Percentiles rank a stretch among this genome's conserved stretches.
These are phyloP conservation scores for Kodamaea sp. DNA, from an alignment of 1,139 yeast species.

Conservation along the genomic window DNA sequence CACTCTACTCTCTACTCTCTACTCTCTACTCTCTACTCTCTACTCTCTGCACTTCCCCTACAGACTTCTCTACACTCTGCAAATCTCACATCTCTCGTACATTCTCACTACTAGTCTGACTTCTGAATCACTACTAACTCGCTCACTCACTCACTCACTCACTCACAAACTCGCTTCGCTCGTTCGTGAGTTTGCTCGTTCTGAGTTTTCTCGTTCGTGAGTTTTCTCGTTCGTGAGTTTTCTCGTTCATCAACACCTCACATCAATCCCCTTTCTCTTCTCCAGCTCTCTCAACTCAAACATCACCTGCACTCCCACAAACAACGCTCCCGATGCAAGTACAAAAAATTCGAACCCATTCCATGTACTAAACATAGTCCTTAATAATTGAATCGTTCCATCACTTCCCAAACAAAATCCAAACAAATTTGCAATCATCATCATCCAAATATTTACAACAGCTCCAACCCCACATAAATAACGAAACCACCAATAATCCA, in stretches of 20 bases:
- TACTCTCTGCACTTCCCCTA: too few relatives aligned
- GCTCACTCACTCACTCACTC: too few relatives aligned
- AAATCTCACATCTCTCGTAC: too few relatives aligned
- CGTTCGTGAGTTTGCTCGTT: too few relatives aligned
- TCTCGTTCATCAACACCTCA: slow-evolving; percentile 73
- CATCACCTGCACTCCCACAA: slow-evolving; percentile 89
- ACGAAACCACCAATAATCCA: slow-evolving; percentile 66
- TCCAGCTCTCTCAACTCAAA: slow-evolving; percentile 88
- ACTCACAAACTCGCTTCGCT: too few relatives aligned
- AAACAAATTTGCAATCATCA: slow-evolving; percentile 94
- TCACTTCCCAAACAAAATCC: slow-evolving; percentile 93
- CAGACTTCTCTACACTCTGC: too few relatives aligned
- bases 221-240: not conserved
- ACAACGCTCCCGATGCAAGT: slow-evolving; percentile 62
- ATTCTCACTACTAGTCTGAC: too few relatives aligned
- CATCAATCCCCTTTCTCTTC: slow-evolving; percentile 74
- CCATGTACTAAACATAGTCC: slow-evolving; percentile 67
- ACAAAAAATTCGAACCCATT: slow-evolving; percentile 67
- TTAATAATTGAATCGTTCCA: slow-evolving; percentile 65
- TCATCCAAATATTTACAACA: slow-evolving; percentile 88
- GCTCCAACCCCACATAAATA: slow-evolving; percentile 85
- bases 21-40: too few relatives aligned
- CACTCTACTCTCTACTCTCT: too few relatives aligned
- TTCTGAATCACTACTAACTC: too few relatives aligned
- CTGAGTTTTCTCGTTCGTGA: too few relatives aligned